Conservation (phyloP, 2,329 filamentous ascomycete genomes). For the Cladosporium oxysporum region DNA sequence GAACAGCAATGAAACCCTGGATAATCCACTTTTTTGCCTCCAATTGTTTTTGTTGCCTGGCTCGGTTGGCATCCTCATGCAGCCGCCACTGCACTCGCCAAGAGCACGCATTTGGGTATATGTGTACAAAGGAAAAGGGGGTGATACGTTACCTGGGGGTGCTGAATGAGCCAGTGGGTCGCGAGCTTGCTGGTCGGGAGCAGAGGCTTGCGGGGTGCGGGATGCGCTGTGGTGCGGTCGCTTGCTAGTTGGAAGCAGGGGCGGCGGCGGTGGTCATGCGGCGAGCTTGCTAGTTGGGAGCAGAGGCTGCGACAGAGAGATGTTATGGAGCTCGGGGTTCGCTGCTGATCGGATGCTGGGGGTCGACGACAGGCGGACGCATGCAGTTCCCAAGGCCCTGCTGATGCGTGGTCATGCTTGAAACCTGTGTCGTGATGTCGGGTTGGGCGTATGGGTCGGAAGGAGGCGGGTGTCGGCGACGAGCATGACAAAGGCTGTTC, state of each 20-base stretch:
- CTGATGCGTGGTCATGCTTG: conserved; percentile 6
- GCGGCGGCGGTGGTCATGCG: conserved; percentile 1
- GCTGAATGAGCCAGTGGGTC: not conserved
- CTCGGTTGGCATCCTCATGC: conserved; percentile 13
- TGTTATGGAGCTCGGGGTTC: not conserved
- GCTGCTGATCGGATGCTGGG: not conserved
- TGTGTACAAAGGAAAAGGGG: conserved; percentile 11
- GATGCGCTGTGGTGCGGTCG: conserved; percentile 6
- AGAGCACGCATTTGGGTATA: conserved; percentile 5
- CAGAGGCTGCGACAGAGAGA: conserved; percentile 13
- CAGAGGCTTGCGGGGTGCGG: conserved; percentile 6
- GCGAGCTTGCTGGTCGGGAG: conserved; percentile 13
- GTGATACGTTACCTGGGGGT: conserved; percentile 11
- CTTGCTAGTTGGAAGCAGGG: conserved; percentile 15
- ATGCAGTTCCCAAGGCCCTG: conserved; percentile 19
- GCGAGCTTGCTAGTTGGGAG: conserved; percentile 11
- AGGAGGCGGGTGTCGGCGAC: too few relatives aligned
- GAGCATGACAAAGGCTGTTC: too few relatives aligned
- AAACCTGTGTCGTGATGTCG: not conserved
- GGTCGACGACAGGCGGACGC: not conserved
- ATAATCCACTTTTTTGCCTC: conserved; percentile 9
- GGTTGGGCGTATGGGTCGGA: not conserved
- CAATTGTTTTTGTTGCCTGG: conserved; percentile 6
- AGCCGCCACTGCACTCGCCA: conserved; percentile 17
- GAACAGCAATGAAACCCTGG: not conserved